phyloP scores from a whole-genome alignment of 2,329 filamentous ascomycete species.

The Chrysoporthe deuterocubensis region DNA sequence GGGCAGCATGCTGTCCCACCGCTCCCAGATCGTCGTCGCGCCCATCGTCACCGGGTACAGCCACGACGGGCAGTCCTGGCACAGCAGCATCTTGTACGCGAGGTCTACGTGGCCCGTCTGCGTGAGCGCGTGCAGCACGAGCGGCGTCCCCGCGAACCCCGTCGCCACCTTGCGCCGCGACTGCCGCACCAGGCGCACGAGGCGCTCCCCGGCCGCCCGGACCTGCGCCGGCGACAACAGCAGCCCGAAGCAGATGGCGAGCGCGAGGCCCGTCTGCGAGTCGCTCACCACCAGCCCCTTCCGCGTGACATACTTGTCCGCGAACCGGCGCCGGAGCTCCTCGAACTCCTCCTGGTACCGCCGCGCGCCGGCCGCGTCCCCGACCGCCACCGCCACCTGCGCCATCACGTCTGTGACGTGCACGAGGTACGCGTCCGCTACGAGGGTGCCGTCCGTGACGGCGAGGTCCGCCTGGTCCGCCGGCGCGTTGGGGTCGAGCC shows the following conservation, averaged over 20 bases:
- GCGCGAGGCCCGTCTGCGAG: constrained; percentile 37
- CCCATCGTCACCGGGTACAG: constrained; percentile 45
- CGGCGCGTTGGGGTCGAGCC: constrained; percentile 46
- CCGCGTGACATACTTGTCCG: constrained; percentile 34
- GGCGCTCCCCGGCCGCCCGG: constrained; percentile 23
- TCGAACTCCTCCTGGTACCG: constrained; percentile 32
- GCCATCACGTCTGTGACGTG: constrained; percentile 39
- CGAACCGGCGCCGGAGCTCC: constrained; percentile 33
- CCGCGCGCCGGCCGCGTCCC: constrained; percentile 28
- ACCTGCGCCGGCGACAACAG: constrained; percentile 9
- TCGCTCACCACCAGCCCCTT: constrained; percentile 32
- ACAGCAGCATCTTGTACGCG: constrained; percentile 53
- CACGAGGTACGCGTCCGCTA: constrained; percentile 45
- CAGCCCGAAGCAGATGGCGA: constrained; percentile 36
- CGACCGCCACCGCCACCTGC: constrained; percentile 34
- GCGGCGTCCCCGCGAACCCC: constrained; percentile 29
- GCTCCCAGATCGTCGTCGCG: constrained; percentile 47
- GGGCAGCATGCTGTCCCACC: constrained; percentile 45
- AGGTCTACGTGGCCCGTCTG: constrained; percentile 36
- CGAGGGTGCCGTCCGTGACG: constrained; percentile 40
- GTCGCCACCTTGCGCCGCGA: constrained; percentile 21
- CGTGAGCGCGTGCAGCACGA: constrained; percentile 28
- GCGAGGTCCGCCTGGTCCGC: constrained; percentile 38
- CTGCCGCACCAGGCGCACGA: constrained; percentile 26
- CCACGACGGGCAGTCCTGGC: constrained; percentile 45